Percentiles rank a stretch among this genome's conserved stretches.
phyloP scores from a whole-genome alignment of 768 basidiomycete genomes.

The Leccinum variicolor region DNA sequence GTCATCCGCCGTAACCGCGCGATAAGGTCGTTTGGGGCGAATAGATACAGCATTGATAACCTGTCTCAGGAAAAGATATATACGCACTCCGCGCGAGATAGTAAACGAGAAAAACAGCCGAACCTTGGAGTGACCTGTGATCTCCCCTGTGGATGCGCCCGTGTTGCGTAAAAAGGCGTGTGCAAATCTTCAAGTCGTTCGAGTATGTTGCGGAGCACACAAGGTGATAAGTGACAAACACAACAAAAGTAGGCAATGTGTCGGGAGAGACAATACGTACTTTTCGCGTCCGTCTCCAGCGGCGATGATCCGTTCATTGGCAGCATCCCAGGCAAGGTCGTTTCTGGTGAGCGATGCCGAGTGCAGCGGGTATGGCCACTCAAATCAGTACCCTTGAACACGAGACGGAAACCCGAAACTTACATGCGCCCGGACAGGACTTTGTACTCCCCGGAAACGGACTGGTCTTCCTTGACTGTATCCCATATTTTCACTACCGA shows the following conservation, averaged over 20 bases:
- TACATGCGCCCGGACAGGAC: constrained; percentile 73
- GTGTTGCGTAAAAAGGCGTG: constrained; percentile 81
- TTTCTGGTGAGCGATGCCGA: constrained; percentile 49
- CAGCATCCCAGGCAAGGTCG: constrained; percentile 95
- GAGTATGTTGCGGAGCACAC: not conserved
- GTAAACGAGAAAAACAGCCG: not conserved
- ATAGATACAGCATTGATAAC: constrained; percentile 86
- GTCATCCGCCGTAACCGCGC: constrained; percentile 86
- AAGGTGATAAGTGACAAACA: not conserved
- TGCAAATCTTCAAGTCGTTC: constrained; percentile 54
- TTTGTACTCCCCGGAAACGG: constrained; percentile 77
- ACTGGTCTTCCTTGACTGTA: constrained; percentile 78
- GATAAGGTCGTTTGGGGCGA: constrained; percentile 84
- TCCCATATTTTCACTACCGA: constrained; percentile 90
- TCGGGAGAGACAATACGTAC: constrained; percentile 33
- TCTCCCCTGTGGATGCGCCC: constrained; percentile 84
- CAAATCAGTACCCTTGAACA: not conserved
- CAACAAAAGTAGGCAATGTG: not conserved
- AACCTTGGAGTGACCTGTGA: constrained; percentile 88
- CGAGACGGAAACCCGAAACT: constrained; percentile 2
- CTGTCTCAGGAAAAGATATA: constrained; percentile 33
- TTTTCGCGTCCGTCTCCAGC: constrained; percentile 92
- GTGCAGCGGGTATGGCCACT: not conserved
- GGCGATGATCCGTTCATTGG: constrained; percentile 93
- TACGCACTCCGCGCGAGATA: not conserved